Base-by-base conservation (phyloP, 495 filamentous ascomycete genomes). In the Hyaloscypha hepaticicola region DNA sequence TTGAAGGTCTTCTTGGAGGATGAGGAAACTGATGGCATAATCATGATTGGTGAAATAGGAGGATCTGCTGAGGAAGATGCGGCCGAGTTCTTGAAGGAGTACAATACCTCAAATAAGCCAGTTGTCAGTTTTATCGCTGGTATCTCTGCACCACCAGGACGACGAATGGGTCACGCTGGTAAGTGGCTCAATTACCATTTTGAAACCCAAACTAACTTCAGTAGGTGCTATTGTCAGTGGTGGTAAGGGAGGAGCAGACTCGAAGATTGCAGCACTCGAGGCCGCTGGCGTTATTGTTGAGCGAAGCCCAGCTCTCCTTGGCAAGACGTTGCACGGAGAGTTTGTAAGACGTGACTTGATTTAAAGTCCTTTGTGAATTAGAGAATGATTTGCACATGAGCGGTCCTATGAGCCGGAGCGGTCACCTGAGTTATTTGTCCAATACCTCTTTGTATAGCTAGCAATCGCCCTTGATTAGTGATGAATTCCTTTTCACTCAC, bases 21-120 rank as follows among this genome's bases (percentile, higher is more conserved):
- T 78, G 85, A 89, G 74, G 93, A 96, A 78, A 99, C 95, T 49
- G 96, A 99, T 73, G 95, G 95, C 77, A 98, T 99, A 73, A 97
- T 99, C 82, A 97, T 99, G 95, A 98, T 99, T 75, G 95, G 95
- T 76, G 95, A 99, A 82, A 98, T 99, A 73, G 95, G 95, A 77
- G 95, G 95, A 67, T 91, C 90, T 57, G 95, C 95, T 56, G 95
- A 99, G 80, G 95, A 99, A 80, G 96, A 99, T 67, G 94, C 95
- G 22, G 92, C 93, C 70, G 95, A 99, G 68, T 99, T 93, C 84
- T 82, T 98, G 75, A 93, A 89, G 83, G 82, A 83, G 72, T 84
- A 96, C 79, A 98, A 98, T 83, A 90, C 86, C 60, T 78, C 83
- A 76, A 92, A 96, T 80, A 99, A 97, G 84, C 95, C 95, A 64